phyloP scores from a whole-genome alignment of 208 protist genomes.

The Wallacemonas sp. region DNA sequence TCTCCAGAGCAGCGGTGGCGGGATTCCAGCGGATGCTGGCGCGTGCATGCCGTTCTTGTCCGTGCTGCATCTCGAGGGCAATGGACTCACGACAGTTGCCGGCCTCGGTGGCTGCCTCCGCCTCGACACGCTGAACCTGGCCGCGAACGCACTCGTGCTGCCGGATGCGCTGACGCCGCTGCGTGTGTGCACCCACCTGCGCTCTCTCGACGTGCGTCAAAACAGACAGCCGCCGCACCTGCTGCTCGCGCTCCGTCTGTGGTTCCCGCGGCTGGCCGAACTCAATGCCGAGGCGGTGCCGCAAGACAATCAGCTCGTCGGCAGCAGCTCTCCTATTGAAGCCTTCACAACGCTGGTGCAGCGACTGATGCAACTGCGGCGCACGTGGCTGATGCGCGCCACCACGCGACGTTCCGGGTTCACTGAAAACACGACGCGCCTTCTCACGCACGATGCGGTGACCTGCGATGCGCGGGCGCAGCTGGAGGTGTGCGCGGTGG shows the following conservation, averaged over 20 bases:
- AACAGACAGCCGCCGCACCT: too few species aligned
- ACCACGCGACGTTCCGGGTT: background rate
- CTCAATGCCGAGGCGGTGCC: slow-evolving; percentile 32
- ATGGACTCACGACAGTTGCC: slow-evolving; percentile 52
- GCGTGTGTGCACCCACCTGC: slow-evolving; percentile 39
- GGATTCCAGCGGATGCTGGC: slow-evolving; percentile 27
- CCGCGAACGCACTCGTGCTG: slow-evolving; percentile 55
- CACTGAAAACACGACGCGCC: background rate
- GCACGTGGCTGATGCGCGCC: background rate
- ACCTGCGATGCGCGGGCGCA: background rate
- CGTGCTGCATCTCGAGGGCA: slow-evolving; percentile 76
- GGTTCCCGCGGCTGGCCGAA: slow-evolving; percentile 33
- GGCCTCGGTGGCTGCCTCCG: slow-evolving; percentile 62
- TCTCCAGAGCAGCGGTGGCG: slow-evolving; percentile 40
- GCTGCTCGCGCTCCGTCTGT: too few species aligned
- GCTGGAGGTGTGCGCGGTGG: background rate
- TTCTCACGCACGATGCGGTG: background rate
- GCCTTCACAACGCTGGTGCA: slow-evolving; percentile 3
- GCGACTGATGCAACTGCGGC: background rate
- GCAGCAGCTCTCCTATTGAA: too few species aligned
- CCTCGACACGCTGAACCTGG: slow-evolving; percentile 53
- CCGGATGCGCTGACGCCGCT: slow-evolving; percentile 45
- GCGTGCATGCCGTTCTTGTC: slow-evolving; percentile 68
- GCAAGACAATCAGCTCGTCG: too few species aligned
- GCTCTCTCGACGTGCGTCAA: slow-evolving; percentile 45